phyloP scores from a whole-genome alignment of 805 yeast species.

The Lachancea lanzarotensis region DNA sequence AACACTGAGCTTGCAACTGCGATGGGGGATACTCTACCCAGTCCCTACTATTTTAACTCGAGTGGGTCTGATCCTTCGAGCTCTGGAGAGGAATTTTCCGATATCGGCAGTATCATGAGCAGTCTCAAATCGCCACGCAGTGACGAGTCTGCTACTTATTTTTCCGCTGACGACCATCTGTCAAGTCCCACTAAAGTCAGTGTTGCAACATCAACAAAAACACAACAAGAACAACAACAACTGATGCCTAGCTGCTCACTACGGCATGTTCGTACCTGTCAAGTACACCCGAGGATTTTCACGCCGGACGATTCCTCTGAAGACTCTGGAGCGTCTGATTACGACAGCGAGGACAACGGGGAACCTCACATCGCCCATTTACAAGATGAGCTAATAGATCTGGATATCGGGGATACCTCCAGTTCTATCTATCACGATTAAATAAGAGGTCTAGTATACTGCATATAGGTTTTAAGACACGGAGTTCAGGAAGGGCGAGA shows the following conservation, averaged over 20 bases:
- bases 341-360: conserved; percentile 6
- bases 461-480: background rate
- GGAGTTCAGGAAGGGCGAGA: background rate
- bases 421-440: conserved; percentile 5
- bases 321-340: background rate
- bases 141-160: conserved; percentile 7
- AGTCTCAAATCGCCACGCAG: conserved; percentile 2
- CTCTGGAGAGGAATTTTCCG: conserved; percentile 24
- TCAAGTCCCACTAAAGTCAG: background rate
- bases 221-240: no score
- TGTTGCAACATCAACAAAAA: background rate
- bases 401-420: conserved; percentile 3
- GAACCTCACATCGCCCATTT: background rate
- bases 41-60: conserved; percentile 21
- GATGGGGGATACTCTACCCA: conserved; percentile 16
- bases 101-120: conserved; percentile 13
- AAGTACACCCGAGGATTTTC: conserved; percentile 4
- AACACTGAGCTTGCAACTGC: background rate
- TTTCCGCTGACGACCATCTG: conserved; percentile 6
- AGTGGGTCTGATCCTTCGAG: conserved; percentile 20
- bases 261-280: conserved; percentile 1
- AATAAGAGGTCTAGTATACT: background rate
- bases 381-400: conserved; percentile 5
- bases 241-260: background rate
- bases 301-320: conserved; percentile 2